Percentiles rank a stretch among this genome's conserved stretches.
Evolutionary conservation across 2,329 filamentous ascomycete species (phyloP).

Genomic region (Alternaria gansuensis): DNA sequence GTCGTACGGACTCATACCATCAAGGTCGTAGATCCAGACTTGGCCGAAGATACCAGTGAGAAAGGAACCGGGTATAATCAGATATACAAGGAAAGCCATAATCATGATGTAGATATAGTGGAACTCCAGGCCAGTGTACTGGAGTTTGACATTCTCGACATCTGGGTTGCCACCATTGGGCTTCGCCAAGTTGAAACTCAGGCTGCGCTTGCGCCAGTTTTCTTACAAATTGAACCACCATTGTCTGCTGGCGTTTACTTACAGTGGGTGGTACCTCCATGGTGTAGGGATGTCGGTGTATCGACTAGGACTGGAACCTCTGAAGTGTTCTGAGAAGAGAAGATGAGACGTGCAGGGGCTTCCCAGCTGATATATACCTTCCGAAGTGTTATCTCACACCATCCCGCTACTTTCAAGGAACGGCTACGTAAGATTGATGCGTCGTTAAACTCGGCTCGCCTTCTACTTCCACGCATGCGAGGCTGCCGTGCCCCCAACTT

Average conservation of each 20-base stretch:
- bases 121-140: conserved; percentile 67
- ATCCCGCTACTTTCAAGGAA: conserved; percentile 23
- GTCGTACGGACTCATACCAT: conserved; percentile 58
- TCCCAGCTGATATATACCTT: conserved; percentile 36
- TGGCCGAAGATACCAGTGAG: conserved; percentile 67
- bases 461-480: conserved; percentile 27
- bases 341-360: conserved; percentile 25
- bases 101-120: conserved; percentile 69
- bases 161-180: conserved; percentile 65
- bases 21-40: conserved; percentile 59
- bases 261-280: conserved; percentile 34
- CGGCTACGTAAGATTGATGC: conserved; percentile 10
- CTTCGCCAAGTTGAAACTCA: conserved; percentile 52
- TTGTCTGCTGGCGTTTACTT: conserved; percentile 11
- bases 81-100: conserved; percentile 69
- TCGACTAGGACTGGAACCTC: conserved; percentile 10
- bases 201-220: conserved; percentile 39
- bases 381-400: conserved; percentile 5
- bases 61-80: conserved; percentile 71
- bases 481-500: conserved; percentile 30
- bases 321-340: conserved; percentile 11
- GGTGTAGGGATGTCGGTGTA: conserved; percentile 8
- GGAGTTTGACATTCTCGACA: conserved; percentile 64
- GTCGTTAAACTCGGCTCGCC: conserved; percentile 22
- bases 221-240: neutral